These are phyloP conservation scores for Neolentinus lepideus DNA, from an alignment of 1,284 basidiomycete species.

Conservation along the genomic window DNA sequence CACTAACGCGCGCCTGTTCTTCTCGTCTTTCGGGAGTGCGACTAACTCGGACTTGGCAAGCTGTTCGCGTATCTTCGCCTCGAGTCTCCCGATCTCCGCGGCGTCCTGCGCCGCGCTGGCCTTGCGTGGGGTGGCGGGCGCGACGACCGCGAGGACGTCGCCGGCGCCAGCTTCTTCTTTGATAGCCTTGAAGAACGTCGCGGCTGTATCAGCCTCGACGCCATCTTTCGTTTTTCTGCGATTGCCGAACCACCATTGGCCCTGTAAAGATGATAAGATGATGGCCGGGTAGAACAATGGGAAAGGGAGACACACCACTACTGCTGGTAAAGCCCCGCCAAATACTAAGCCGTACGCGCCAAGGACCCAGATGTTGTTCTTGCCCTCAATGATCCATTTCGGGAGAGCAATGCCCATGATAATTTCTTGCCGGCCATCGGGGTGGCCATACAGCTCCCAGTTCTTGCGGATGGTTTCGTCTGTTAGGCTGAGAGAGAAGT, in stretches of 20 bases:
- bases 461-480: conserved; percentile 94
- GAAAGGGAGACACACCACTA: conserved; percentile 54
- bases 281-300: conserved; percentile 6
- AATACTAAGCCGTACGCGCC: conserved; percentile 85
- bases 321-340: conserved; percentile 78
- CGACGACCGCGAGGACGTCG: conserved; percentile 72
- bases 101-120: conserved; percentile 19
- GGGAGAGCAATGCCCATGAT: conserved; percentile 96
- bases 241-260: conserved; percentile 97
- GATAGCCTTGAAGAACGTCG: conserved; percentile 84
- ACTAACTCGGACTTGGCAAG: conserved; percentile 24
- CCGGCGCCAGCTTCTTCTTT: conserved; percentile 76
- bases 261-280: conserved; percentile 29
- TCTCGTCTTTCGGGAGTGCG: conserved; percentile 17
- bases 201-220: conserved; percentile 78
- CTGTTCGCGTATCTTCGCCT: conserved; percentile 43
- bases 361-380: conserved; percentile 90
- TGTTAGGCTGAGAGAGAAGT: conserved; percentile 54
- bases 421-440: conserved; percentile 93
- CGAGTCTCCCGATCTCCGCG: conserved; percentile 49
- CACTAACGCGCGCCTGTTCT: conserved; percentile 48
- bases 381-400: conserved; percentile 87
- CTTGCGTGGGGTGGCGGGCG: conserved; percentile 36
- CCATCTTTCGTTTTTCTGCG: conserved; percentile 91
- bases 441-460: conserved; percentile 88